Evolutionary conservation across 2,329 filamentous ascomycete species (phyloP).

Genomic region (Ascochyta clinopodiicola): DNA sequence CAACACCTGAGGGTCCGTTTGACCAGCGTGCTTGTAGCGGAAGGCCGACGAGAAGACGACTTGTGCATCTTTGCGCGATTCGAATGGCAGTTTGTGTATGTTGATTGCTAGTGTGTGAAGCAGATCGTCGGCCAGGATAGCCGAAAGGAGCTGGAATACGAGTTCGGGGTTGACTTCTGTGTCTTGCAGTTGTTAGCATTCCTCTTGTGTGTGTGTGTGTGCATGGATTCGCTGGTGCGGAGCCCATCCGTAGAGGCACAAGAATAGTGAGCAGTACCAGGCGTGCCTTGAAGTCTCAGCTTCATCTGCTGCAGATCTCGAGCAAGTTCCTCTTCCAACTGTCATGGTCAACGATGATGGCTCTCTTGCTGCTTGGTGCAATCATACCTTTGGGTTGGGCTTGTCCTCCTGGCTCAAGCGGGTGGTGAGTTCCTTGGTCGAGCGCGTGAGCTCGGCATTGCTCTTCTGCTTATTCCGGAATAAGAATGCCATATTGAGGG

Average conservation of each 20-base stretch:
- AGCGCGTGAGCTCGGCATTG: conserved; percentile 66
- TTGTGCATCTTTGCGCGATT: conserved; percentile 93
- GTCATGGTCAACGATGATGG: conserved; percentile 24
- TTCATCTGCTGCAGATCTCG: conserved; percentile 92
- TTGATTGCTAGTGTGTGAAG: conserved; percentile 82
- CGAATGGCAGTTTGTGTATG: conserved; percentile 88
- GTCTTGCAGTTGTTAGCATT: conserved; percentile 63
- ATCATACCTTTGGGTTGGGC: conserved; percentile 62
- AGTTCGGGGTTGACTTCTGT: conserved; percentile 85
- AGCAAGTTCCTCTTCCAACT: conserved; percentile 86
- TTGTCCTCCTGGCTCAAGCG: conserved; percentile 64
- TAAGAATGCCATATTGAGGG: conserved; percentile 69
- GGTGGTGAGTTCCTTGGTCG: conserved; percentile 68
- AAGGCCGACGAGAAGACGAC: conserved; percentile 96
- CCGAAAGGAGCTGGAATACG: conserved; percentile 82
- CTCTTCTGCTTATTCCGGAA: conserved; percentile 69
- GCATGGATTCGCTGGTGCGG: background rate
- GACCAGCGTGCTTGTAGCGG: conserved; percentile 78
- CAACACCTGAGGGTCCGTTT: conserved; percentile 80
- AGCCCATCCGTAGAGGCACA: background rate
- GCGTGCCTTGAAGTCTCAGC: conserved; percentile 87
- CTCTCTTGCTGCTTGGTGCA: conserved; percentile 6
- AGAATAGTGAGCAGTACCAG: conserved; percentile 63
- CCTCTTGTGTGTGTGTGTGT: background rate
- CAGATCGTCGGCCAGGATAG: conserved; percentile 87